These are phyloP conservation scores for Ophiocordyceps unilateralis DNA, from an alignment of 2,329 filamentous ascomycete species.

Conservation along the genomic window DNA sequence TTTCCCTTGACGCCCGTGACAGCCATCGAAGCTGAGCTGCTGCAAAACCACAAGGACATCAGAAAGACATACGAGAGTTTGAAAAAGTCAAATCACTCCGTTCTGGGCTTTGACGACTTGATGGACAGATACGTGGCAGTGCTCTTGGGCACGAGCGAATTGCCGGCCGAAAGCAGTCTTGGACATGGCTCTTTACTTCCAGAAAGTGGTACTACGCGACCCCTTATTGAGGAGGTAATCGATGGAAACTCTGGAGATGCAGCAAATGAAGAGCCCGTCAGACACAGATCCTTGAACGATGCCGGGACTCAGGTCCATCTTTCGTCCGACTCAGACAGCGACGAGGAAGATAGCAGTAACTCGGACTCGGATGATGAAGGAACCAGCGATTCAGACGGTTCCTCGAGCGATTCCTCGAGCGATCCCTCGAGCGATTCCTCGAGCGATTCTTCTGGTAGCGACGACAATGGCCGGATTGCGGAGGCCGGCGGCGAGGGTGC, in stretches of 20 bases:
- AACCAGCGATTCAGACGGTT: neutral
- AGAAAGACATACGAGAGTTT: conserved; percentile 20
- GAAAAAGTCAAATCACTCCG: conserved; percentile 12
- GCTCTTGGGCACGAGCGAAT: conserved; percentile 1
- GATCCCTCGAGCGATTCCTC: neutral
- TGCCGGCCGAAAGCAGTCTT: neutral
- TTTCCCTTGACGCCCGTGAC: conserved; percentile 23
- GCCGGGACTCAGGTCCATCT: neutral
- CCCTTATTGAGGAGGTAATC: conserved; percentile 11
- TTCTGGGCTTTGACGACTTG: conserved; percentile 15
- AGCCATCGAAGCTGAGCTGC: conserved; percentile 18
- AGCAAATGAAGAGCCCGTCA: too few relatives aligned
- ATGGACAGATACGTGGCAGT: conserved; percentile 12
- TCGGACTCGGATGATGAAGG: neutral
- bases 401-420: neutral
- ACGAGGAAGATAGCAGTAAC: neutral
- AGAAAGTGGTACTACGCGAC: conserved; percentile 4
- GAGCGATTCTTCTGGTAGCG: neutral
- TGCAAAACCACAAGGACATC: conserved; percentile 16
- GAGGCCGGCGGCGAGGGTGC: neutral
- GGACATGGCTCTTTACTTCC: neutral
- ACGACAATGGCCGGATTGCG: neutral
- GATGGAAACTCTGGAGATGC: neutral
- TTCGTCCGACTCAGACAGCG: neutral
- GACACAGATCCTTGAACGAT: too few relatives aligned